phyloP scores from a whole-genome alignment of 495 filamentous ascomycete genomes.

The Recurvomyces mirabilis region DNA sequence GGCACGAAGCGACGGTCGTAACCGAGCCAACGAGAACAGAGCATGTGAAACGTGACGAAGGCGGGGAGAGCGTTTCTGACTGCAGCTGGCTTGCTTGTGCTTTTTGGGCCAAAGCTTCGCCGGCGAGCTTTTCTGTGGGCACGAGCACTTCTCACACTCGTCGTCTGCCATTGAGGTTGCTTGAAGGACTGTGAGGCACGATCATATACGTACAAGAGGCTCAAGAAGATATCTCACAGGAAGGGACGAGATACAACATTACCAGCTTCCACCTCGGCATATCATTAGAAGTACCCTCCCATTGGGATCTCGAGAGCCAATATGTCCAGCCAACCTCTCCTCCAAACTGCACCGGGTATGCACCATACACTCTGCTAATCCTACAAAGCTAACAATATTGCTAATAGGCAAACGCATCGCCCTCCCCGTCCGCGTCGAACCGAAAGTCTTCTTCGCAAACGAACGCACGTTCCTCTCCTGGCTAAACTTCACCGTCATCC shows the following conservation, averaged over 20 bases:
- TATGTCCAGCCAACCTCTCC: constrained; percentile 95
- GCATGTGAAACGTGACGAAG: not conserved
- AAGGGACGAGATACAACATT: too few species aligned
- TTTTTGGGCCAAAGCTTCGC: too few species aligned
- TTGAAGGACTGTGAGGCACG: too few species aligned
- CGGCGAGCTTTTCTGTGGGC: too few species aligned
- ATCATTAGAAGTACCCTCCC: too few species aligned
- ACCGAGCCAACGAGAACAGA: not conserved
- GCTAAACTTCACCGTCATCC: constrained; percentile 98
- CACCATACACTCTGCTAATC: constrained; percentile 5
- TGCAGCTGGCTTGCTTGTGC: not conserved
- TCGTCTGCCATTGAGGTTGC: too few species aligned
- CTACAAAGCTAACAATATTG: constrained; percentile 12
- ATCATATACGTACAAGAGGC: too few species aligned
- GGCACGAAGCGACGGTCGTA: too few species aligned
- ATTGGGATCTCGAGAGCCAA: constrained; percentile 2
- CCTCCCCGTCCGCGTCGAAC: constrained; percentile 93
- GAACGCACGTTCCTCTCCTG: constrained; percentile 98
- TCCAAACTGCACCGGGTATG: constrained; percentile 75
- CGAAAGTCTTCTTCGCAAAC: constrained; percentile 99
- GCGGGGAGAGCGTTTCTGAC: not conserved
- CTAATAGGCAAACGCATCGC: constrained; percentile 85
- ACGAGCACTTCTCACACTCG: too few species aligned
- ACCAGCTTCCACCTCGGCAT: too few species aligned
- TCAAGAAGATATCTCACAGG: too few species aligned